Base-by-base conservation (phyloP, 148 eudicot genomes). In the Rheum nobile region DNA sequence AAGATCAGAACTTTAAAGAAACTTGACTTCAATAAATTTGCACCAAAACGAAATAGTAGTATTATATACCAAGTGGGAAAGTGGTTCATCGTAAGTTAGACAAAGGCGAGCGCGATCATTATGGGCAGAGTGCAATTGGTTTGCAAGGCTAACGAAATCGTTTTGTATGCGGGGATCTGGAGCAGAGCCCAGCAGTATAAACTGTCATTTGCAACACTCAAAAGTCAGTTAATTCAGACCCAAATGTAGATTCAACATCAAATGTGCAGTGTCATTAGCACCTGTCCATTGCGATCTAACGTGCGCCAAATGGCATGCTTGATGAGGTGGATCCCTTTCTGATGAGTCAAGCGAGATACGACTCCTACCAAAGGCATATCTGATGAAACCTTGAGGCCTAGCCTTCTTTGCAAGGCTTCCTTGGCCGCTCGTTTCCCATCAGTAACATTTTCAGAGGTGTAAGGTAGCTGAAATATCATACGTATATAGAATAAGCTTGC, bases 311-410 rank as follows among this genome's bases (percentile, higher is more conserved):
- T 86, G 43, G 98, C 98, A 81, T 93, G 98, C 71, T 93, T 91
- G 71, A 93, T 93, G 74, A 95, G 99, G 88, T 90, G 92, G 75
- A 90, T 95, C 70, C 99, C 99, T 87, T 95, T 95, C 79, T 95
- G 99, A 86, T 88, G 92, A 77, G 99, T 95, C 83, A 95, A 90
- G 74, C 99, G 97, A 75, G 92, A 83, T 71, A 95, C 87, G 71
- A 95, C 85, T 71, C 97, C 99, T 55, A 95, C 82, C 76, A 90
- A 71, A 46, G 99, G 97, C 71, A 87, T 75, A 82, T 95, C 94
- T 48, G 80, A 91, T 16, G 22, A 7, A 52, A 77, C 81, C 59
- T 92, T 92, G 77, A 95, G 70, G 46, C 87, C 90, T 72, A 95
- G 89, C 77, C 80, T 86, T 79, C 89, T 87, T 73, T 95, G 99